Evolutionary conservation across 331 rosid genomes (phyloP), one percentile per base, ranked within the genome.

Genomic region (Saraca asoca): DNA sequence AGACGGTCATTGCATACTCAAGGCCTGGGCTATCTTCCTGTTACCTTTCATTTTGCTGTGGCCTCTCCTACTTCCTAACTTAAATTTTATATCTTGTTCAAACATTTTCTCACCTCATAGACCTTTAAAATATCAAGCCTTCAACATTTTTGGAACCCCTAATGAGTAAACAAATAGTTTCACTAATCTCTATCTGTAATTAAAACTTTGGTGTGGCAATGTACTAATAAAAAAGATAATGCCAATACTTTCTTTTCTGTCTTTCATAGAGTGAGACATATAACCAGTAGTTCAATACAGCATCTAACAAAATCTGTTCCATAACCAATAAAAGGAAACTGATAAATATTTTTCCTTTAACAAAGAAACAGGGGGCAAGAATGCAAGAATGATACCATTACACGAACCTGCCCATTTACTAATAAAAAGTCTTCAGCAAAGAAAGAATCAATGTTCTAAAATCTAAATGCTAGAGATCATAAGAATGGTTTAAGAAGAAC

Each of bases 391-490:
- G n/a, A n/a, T n/a, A 24, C 31, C 31, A 1, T 24, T 24, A 24
- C 31, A 24, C 31, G 1, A 24, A 24, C 31, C 31, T 1, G 3
- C 31, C 3, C 31, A 24, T 24, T 24, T 24, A 24, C 31, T 24
- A 24, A 1, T 24, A 24, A 24, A 24, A 24, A 24, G n/a, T n/a
- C n/a, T n/a, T n/a, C 3, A 24, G 8, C 8, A 33, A 54, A 17
- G 45, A 44, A 56, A 31, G 0, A 42, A 19, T 31, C 39, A n/a
- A n/a, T 66, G 14, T 4, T 34, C 31, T 53, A 74, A 49, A 51
- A 44, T 79, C 59, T 69, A 58, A 37, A 79, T 51, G n/a, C 31
- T 51, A 24, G 1, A 24, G 31, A 49, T 46, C 51, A 48, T 46
- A 67, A 46, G 9, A 55, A 34, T 31, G 16, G 52, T 37, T 51